phyloP scores from a whole-genome alignment of 2,329 filamentous ascomycete species.

The Scedosporium apiospermum region DNA sequence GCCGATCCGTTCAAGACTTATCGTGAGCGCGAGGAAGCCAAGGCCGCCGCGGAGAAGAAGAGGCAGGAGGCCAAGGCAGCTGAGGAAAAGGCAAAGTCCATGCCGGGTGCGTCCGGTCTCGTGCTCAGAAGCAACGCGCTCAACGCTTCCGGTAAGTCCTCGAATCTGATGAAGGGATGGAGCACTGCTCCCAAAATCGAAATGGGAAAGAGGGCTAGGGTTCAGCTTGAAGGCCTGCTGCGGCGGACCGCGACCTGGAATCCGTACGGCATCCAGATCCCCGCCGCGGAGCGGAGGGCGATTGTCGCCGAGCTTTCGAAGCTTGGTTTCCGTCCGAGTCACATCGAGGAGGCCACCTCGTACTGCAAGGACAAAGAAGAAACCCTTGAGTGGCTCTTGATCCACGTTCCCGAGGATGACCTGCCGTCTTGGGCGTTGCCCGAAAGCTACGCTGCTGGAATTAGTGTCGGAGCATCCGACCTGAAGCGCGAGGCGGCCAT shows the following conservation, averaged over 20 bases:
- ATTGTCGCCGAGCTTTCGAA: slow-evolving; percentile 65
- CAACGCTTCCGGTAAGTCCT: slow-evolving; percentile 12
- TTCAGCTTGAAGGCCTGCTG: slow-evolving; percentile 70
- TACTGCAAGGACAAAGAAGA: slow-evolving; percentile 90
- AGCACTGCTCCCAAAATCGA: slow-evolving; percentile 80
- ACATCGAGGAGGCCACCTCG: slow-evolving; percentile 77
- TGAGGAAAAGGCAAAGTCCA: slow-evolving; percentile 57
- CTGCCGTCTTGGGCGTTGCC: slow-evolving; percentile 88
- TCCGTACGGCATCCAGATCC: slow-evolving; percentile 60
- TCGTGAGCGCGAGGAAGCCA: slow-evolving; percentile 70
- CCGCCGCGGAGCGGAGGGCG: slow-evolving; percentile 41
- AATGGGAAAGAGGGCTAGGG: slow-evolving; percentile 74
- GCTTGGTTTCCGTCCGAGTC: slow-evolving; percentile 82
- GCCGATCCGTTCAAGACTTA: slow-evolving; percentile 84
- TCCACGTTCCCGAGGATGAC: slow-evolving; percentile 95
- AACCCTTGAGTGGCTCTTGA: slow-evolving; percentile 87
- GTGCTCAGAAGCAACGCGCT: slow-evolving; percentile 11
- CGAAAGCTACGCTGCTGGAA: slow-evolving; percentile 82
- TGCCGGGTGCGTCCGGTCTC: slow-evolving; percentile 48
- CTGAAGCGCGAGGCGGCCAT: slow-evolving; percentile 73
- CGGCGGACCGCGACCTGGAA: slow-evolving; percentile 81
- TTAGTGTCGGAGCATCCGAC: slow-evolving; percentile 76
- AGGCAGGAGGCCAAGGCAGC: slow-evolving; percentile 59
- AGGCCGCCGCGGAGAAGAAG: slow-evolving; percentile 69
- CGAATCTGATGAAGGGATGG: slow-evolving; percentile 64